Evolutionary conservation across 352 stramenopile genomes (phyloP), one percentile per base, ranked within the genome.

Genomic region (Globisporangium canariense): DNA sequence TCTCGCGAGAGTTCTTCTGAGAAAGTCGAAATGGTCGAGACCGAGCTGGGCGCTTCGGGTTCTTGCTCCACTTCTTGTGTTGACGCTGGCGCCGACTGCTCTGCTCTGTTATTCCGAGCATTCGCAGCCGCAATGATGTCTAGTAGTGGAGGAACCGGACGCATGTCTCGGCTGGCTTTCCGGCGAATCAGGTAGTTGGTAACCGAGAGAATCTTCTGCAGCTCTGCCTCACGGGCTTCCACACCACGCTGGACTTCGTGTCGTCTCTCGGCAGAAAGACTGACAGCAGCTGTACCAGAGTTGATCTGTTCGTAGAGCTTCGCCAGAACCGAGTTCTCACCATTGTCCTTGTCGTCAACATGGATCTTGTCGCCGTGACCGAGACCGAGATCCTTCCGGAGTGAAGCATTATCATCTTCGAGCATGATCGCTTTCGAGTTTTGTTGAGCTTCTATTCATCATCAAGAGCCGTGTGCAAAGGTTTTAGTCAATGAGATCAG

Each of bases 311-410:
- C 78, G 40, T 88, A 85, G 4, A 96, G 76, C 60, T 90, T 93
- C 3, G 78, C 85, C 10, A 96, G 68, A 13, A 94, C 85, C 43
- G 86, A 94, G 53, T 87, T 86, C 53, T 85, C 76, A 3, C 87
- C 85, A 63, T 90, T 85, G 22, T 84, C 75, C 47, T 81, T 89
- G 64, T 96, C 86, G 38, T 93, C 86, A 34, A 96, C 83, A 57
- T 96, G 86, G 63, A 96, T 93, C 68, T 96, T 96, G 66, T 96
- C 88, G 74, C 88, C 88, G 64, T 96, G 86, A 49, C 77, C 79
- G 32, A 96, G 82, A 1, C 88, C 88, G 65, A 96, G 86, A 47
- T 94, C 85, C 70, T 83, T 85, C 66, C 85, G 75, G n/a, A 96
- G 78, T 11, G 64, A 71, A n/a, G 81, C 82, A 20, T 78, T 71